phyloP scores from a whole-genome alignment of 2,329 filamentous ascomycete species.

The Ophiostoma sp. region DNA sequence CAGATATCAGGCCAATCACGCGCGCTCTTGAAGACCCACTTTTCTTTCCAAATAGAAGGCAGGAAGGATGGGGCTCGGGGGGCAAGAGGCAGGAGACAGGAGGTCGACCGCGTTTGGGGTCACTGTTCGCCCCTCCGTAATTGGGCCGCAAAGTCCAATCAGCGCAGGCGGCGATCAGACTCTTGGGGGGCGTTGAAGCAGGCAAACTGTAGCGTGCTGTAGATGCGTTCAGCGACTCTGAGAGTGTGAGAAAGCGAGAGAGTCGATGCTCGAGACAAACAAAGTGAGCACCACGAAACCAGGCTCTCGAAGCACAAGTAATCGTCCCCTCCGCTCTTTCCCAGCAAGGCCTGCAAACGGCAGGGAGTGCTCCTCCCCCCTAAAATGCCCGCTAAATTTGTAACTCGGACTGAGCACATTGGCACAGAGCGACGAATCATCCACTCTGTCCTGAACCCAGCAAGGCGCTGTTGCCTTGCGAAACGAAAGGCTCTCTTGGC shows the following conservation, averaged over 20 bases:
- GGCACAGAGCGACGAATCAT: not conserved
- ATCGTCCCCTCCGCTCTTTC: constrained; percentile 26
- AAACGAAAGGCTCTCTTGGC: not conserved
- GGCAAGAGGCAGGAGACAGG: constrained; percentile 21
- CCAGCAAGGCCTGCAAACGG: not conserved
- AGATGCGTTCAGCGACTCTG: not conserved
- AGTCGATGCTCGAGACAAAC: not conserved
- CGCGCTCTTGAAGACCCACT: not conserved
- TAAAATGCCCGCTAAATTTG: not conserved
- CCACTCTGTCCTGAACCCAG: not conserved
- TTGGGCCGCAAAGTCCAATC: constrained; percentile 38
- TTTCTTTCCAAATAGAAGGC: constrained; percentile 15
- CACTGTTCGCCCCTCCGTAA: constrained; percentile 19
- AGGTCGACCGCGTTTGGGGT: constrained; percentile 14
- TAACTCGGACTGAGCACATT: not conserved
- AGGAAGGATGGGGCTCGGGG: not conserved
- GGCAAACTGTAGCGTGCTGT: not conserved
- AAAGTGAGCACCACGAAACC: not conserved
- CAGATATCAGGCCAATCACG: constrained; percentile 19
- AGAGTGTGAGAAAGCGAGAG: not conserved
- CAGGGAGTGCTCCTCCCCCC: not conserved
- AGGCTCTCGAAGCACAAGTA: constrained; percentile 13
- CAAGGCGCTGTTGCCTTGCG: constrained; percentile 19
- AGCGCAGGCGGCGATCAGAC: constrained; percentile 38
- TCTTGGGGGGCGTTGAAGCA: constrained; percentile 13